Evolutionary conservation across 1,139 yeast genomes (phyloP).

Genomic region (Petasospora rhodanensis): DNA sequence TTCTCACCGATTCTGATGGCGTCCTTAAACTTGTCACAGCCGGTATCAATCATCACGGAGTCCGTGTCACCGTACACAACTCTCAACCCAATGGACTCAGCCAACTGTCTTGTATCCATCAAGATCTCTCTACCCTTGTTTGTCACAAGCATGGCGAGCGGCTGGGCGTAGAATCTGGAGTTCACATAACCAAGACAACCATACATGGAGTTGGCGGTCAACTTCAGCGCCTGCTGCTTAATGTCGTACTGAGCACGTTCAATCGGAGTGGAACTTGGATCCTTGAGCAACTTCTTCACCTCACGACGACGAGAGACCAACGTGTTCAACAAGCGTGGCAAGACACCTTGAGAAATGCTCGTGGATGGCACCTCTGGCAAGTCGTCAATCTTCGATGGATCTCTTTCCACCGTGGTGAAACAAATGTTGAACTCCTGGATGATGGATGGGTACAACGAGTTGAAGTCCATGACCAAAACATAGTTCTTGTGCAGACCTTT

Average conservation of each 20-base stretch:
- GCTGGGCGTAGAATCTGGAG: constrained; percentile 93
- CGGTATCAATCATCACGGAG: constrained; percentile 97
- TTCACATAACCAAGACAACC: constrained; percentile 95
- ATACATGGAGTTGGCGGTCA: constrained; percentile 98
- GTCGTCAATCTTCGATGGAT: constrained; percentile 57
- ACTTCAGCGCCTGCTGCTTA: constrained; percentile 91
- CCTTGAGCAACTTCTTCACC: constrained; percentile 81
- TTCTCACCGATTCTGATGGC: constrained; percentile 82
- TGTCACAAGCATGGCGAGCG: constrained; percentile 93
- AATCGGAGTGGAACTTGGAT: constrained; percentile 56
- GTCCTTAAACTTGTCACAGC: constrained; percentile 60
- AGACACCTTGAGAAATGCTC: constrained; percentile 66
- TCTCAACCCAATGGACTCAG: constrained; percentile 74
- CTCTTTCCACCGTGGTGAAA: constrained; percentile 88
- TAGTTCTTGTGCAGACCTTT: constrained; percentile 89
- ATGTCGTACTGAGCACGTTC: constrained; percentile 84
- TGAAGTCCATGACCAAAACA: constrained; percentile 95
- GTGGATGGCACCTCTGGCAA: constrained; percentile 68
- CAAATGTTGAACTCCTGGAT: constrained; percentile 97
- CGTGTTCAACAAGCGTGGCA: constrained; percentile 78
- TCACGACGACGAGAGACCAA: constrained; percentile 90
- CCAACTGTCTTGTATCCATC: constrained; percentile 88
- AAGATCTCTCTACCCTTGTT: constrained; percentile 94
- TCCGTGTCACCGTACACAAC: constrained; percentile 99
- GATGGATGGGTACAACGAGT: constrained; percentile 93